A percentile compares a stretch with the other conserved stretches of the same genome.
phyloP scores from a whole-genome alignment of 2,329 filamentous ascomycete species.

The Amylocarpus encephaloides region DNA sequence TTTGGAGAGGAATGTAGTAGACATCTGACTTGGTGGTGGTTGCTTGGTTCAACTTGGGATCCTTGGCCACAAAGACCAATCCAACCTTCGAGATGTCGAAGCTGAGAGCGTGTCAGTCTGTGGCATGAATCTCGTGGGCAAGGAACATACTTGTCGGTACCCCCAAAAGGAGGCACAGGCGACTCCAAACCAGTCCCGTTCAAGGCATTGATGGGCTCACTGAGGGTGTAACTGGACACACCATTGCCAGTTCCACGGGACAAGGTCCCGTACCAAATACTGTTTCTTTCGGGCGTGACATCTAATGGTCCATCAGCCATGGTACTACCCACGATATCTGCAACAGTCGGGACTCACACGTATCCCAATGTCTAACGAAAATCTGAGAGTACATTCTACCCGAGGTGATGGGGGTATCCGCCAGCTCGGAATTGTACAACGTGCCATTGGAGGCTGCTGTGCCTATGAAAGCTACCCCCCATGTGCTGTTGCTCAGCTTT shows the following conservation, averaged over 20 bases:
- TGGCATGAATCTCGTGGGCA: neutral
- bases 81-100: conserved; percentile 19
- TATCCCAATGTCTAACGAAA: conserved; percentile 26
- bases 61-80: conserved; percentile 53
- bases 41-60: conserved; percentile 17
- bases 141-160: conserved; percentile 16
- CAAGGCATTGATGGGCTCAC: conserved; percentile 23
- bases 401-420: conserved; percentile 11
- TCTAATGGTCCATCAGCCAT: conserved; percentile 5
- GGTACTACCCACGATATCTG: neutral
- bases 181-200: conserved; percentile 24
- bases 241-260: conserved; percentile 8
- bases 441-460: conserved; percentile 20
- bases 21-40: conserved; percentile 24
- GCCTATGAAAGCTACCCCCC: conserved; percentile 17
- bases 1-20: conserved; percentile 22
- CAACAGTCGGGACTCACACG: conserved; percentile 11
- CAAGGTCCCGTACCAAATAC: conserved; percentile 23
- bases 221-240: conserved; percentile 15
- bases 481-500: conserved; percentile 13
- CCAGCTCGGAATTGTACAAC: conserved; percentile 20
- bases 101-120: conserved; percentile 9
- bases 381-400: conserved; percentile 19
- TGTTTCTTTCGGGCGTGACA: conserved; percentile 19
- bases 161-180: conserved; percentile 19